A percentile compares a stretch with the other conserved stretches of the same genome.
These are phyloP conservation scores for Thamnidium elegans DNA, from an alignment of 192 early-diverging fungal genomes.

Conservation along the genomic window DNA sequence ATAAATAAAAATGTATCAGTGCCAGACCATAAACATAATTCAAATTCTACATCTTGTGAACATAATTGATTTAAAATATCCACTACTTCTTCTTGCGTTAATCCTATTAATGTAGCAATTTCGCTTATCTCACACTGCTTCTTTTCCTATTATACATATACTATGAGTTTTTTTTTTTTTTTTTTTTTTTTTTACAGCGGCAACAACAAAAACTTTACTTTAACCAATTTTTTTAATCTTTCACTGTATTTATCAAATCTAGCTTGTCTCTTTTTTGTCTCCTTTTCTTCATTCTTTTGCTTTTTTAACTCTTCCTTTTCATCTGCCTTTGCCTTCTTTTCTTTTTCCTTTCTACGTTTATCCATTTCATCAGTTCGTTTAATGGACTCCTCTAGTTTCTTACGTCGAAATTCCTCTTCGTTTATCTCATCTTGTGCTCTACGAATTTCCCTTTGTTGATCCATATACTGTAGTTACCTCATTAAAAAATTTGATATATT, in stretches of 20 bases:
- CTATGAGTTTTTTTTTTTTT: not conserved
- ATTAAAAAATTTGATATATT: not conserved
- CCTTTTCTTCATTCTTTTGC: conserved; percentile 18
- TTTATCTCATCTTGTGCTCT: conserved; percentile 16
- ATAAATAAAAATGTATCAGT: conserved; percentile 15
- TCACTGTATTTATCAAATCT: conserved; percentile 20
- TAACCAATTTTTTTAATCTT: conserved; percentile 9
- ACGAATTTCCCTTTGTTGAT: conserved; percentile 21
- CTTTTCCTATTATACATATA: not conserved
- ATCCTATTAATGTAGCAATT: conserved; percentile 2
- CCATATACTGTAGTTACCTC: conserved; percentile 9
- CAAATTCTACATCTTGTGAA: conserved; percentile 4
- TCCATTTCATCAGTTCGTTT: conserved; percentile 20
- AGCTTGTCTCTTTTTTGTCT: conserved; percentile 12
- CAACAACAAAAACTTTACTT: not conserved
- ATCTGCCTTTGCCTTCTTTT: conserved; percentile 8
- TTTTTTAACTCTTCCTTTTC: conserved; percentile 5
- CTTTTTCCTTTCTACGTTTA: conserved; percentile 12
- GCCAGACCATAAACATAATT: conserved; percentile 12
- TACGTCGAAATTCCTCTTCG: conserved; percentile 19
- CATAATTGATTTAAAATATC: conserved; percentile 15
- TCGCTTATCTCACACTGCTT: conserved; percentile 12
- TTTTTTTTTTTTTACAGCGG: too few species aligned
- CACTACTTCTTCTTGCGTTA: not conserved
- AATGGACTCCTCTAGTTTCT: conserved; percentile 24